Percentiles rank a stretch among this genome's conserved stretches.
Evolutionary conservation across 768 basidiomycete species (phyloP).

Genomic region (Lactarius sanguifluus): DNA sequence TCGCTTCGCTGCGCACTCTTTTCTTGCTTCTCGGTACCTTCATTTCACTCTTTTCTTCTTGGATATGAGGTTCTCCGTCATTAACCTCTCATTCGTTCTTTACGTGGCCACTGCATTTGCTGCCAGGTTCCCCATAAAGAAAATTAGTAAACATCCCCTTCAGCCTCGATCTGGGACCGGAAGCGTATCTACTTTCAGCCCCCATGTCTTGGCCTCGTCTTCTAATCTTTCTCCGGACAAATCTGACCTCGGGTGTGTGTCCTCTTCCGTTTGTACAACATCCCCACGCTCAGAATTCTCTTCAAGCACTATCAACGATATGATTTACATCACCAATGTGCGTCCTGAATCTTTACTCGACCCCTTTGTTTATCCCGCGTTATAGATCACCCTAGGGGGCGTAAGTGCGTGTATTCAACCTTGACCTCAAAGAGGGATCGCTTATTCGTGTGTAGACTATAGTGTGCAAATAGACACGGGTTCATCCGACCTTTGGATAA

Average conservation of each 20-base stretch:
- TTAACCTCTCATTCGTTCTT: constrained; percentile 42
- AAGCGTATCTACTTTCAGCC: constrained; percentile 26
- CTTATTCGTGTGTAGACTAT: constrained; percentile 48
- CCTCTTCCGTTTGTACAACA: neutral
- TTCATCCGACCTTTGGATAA: constrained; percentile 79
- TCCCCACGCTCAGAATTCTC: neutral
- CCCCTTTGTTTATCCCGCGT: constrained; percentile 3
- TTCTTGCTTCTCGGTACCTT: constrained; percentile 27
- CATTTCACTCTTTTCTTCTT: constrained; percentile 23
- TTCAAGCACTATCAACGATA: constrained; percentile 65
- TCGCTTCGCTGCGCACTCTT: constrained; percentile 30
- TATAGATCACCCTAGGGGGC: constrained; percentile 66
- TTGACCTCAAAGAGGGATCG: constrained; percentile 1
- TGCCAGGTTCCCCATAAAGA: constrained; percentile 48
- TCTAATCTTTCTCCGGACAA: constrained; percentile 29
- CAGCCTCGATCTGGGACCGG: constrained; percentile 41
- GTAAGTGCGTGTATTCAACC: constrained; percentile 43
- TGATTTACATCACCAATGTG: constrained; percentile 79
- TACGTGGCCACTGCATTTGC: constrained; percentile 45
- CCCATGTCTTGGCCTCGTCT: constrained; percentile 36
- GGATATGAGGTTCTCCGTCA: constrained; percentile 44
- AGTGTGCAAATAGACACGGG: constrained; percentile 82
- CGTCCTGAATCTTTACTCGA: constrained; percentile 34
- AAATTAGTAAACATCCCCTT: constrained; percentile 39
- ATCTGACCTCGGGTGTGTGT: constrained; percentile 45